phyloP scores from a whole-genome alignment of 179 eudicot species.

The Silene coronaria region DNA sequence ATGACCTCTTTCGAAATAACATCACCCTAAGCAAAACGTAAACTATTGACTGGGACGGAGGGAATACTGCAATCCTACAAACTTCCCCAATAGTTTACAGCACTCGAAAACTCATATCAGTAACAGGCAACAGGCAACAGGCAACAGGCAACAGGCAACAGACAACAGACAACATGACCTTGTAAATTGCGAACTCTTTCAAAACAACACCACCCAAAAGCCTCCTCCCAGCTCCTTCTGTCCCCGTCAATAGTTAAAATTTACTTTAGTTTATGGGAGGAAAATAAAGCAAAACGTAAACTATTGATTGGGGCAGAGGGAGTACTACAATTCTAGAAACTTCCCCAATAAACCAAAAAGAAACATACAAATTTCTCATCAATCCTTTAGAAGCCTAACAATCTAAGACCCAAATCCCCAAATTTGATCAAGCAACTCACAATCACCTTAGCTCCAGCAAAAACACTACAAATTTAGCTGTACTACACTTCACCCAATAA shows the following conservation, averaged over 20 bases:
- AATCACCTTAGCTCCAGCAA: slow-evolving; percentile 12
- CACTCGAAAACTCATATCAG: not conserved
- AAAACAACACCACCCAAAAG: slow-evolving; percentile 10
- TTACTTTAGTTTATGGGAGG: too few relatives aligned
- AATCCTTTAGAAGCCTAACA: slow-evolving; percentile 21
- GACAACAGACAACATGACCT: slow-evolving; percentile 15
- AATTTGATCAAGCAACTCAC: slow-evolving; percentile 13
- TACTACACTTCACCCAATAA: not conserved
- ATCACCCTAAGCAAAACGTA: not conserved
- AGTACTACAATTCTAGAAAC: not conserved
- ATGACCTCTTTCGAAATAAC: slow-evolving; percentile 8
- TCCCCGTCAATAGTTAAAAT: too few relatives aligned
- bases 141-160: too few relatives aligned
- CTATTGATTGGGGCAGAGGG: too few relatives aligned
- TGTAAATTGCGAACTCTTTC: slow-evolving; percentile 11
- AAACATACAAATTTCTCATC: slow-evolving; percentile 9
- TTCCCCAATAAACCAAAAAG: slow-evolving; percentile 8
- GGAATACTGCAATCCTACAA: not conserved
- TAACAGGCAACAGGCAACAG: slow-evolving; percentile 3
- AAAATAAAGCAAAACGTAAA: too few relatives aligned
- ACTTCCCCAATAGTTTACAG: slow-evolving; percentile 15
- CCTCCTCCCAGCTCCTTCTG: too few relatives aligned
- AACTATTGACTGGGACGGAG: too few relatives aligned
- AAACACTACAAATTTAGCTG: not conserved
- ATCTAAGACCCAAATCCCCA: slow-evolving; percentile 14